Evolutionary conservation across 805 yeast genomes (phyloP).

Genomic region (Wickerhamomyces silvicola): DNA sequence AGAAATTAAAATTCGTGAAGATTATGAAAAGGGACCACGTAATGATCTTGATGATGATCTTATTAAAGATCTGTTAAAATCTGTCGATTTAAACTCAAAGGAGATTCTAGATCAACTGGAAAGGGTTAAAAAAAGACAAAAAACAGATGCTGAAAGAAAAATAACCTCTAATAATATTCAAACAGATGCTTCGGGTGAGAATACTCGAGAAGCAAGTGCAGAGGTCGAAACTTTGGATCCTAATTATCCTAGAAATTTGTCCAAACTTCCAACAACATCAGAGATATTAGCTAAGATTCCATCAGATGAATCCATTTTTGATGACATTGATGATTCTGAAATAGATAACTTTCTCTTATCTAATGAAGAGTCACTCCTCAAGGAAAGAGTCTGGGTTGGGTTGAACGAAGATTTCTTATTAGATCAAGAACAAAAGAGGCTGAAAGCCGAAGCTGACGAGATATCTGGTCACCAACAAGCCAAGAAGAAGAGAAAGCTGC

Average conservation of each 20-base stretch:
- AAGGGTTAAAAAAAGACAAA: constrained; percentile 22
- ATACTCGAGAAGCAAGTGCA: constrained; percentile 2
- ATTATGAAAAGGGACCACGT: constrained; percentile 9
- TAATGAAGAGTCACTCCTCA: constrained; percentile 63
- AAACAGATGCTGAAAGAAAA: constrained; percentile 12
- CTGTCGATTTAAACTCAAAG: constrained; percentile 16
- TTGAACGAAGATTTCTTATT: constrained; percentile 79
- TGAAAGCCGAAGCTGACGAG: constrained; percentile 81
- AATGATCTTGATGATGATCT: constrained; percentile 16
- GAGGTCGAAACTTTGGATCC: constrained; percentile 26
- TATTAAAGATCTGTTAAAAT: constrained; percentile 9
- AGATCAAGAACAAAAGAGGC: constrained; percentile 77
- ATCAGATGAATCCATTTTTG: constrained; percentile 56
- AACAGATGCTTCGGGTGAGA: too few relatives aligned
- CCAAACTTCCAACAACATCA: constrained; percentile 49
- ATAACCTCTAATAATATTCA: constrained; percentile 9
- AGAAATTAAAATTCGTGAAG: constrained; percentile 25
- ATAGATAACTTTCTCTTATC: constrained; percentile 53
- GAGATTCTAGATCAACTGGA: constrained; percentile 24
- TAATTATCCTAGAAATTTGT: constrained; percentile 50
- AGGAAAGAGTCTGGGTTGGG: constrained; percentile 86
- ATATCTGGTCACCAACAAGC: constrained; percentile 69
- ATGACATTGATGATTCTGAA: constrained; percentile 83
- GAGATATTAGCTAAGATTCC: constrained; percentile 46
- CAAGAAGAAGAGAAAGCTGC: constrained; percentile 42